Base-by-base conservation (phyloP, 2,329 filamentous ascomycete species). In the Fusarium sp. region DNA sequence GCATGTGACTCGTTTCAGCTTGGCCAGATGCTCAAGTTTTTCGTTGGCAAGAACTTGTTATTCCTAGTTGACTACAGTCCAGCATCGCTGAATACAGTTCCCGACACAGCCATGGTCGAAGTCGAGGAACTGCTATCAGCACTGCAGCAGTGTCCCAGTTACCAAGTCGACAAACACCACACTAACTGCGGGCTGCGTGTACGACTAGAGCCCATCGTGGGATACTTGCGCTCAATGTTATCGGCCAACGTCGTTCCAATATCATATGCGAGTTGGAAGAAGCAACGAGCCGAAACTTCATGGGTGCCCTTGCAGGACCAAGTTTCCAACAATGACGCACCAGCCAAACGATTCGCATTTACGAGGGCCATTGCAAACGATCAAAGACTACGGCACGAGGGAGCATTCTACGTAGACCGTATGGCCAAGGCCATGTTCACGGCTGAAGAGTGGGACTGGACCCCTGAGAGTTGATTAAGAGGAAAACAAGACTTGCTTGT, bases 1-100 rank as follows among this genome's bases (percentile, higher is more conserved):
- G 90, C 92, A 47, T 95, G 93, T 80, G 93, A 95, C 82, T 91
- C 90, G 2, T 95, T 93, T 78, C 93, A 95, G 81, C 88, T 95
- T 1, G 93, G 93, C 25, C 92, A 95, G 82, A 94, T 94, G 87
- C 83, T 94, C 72, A 91, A 90, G 74, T 95, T 95, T 81, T 88
- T 95, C 38, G 83, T 86, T 15, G 87, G 87, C 73, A 90, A 90
- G 73, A 86, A 88, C 32, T 88, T 94, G 0, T 78, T 94, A 5
- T 88, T 87, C 40, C 82, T 94, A 1, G 84, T 88, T 8, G 88
- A 90, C 78, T 90, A 90, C 71, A 86, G 87, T 38, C 84, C 88
- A 1, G 76, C 80, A 3, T 88, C 87, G 1, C 78, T 87, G 7
- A 83, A 86, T 54, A 67, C 76, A 27, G 79, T 88, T 8, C 85